A percentile compares a stretch with the other conserved stretches of the same genome.
These are phyloP conservation scores for Microthyrium microscopicum DNA, from an alignment of 2,329 filamentous ascomycete species.

Conservation along the genomic window DNA sequence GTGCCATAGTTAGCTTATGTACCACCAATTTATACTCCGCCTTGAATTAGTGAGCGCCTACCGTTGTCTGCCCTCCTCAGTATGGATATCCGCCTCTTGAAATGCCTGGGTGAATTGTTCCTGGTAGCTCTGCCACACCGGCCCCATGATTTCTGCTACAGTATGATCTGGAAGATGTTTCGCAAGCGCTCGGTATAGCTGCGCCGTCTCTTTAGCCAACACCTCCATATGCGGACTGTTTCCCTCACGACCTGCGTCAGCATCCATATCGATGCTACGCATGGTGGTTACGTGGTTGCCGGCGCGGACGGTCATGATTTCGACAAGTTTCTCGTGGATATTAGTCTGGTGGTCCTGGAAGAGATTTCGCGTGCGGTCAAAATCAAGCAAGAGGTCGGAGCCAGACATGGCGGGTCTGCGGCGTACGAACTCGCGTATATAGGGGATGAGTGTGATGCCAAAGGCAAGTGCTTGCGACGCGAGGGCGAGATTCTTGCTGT, in stretches of 20 bases:
- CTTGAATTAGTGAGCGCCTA: slow-evolving; percentile 25
- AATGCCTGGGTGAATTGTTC: slow-evolving; percentile 63
- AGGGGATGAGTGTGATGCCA: slow-evolving; percentile 70
- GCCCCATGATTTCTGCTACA: slow-evolving; percentile 68
- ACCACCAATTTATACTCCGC: not conserved
- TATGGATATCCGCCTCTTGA: slow-evolving; percentile 46
- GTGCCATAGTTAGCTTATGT: no score
- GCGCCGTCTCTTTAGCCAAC: slow-evolving; percentile 69
- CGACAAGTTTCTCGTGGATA: slow-evolving; percentile 83
- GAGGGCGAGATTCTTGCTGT: slow-evolving; percentile 82
- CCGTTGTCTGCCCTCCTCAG: slow-evolving; percentile 53
- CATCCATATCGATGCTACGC: slow-evolving; percentile 60
- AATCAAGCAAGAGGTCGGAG: slow-evolving; percentile 51
- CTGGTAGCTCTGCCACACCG: slow-evolving; percentile 68
- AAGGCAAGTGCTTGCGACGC: slow-evolving; percentile 82
- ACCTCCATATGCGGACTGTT: slow-evolving; percentile 71
- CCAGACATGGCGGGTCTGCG: slow-evolving; percentile 42
- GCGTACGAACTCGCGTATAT: slow-evolving; percentile 79
- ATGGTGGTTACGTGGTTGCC: slow-evolving; percentile 58
- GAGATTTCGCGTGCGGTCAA: slow-evolving; percentile 70
- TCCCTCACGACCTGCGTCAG: slow-evolving; percentile 13
- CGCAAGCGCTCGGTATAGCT: slow-evolving; percentile 64
- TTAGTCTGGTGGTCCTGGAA: slow-evolving; percentile 80
- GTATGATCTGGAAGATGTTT: slow-evolving; percentile 66
- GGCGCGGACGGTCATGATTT: slow-evolving; percentile 75